These are phyloP conservation scores for Chaetomium fimeti DNA, from an alignment of 495 filamentous ascomycete genomes.

Conservation along the genomic window DNA sequence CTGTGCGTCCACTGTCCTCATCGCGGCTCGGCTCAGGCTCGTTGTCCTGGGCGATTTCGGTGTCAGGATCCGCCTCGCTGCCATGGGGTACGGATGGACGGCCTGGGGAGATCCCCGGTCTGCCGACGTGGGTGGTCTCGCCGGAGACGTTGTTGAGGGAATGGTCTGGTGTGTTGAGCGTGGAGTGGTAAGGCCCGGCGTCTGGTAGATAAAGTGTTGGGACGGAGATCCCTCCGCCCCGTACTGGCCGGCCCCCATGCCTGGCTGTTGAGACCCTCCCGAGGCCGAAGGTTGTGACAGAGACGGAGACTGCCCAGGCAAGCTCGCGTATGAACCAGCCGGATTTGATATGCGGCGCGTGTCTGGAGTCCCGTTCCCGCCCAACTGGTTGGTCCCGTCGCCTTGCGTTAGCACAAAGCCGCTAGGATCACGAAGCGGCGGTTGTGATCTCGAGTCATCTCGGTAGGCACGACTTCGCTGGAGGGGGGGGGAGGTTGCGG, in stretches of 20 bases:
- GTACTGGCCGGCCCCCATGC: slow-evolving; percentile 33
- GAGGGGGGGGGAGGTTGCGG: slow-evolving; percentile 31
- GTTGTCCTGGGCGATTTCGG: slow-evolving; percentile 61
- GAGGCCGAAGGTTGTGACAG: slow-evolving; percentile 20
- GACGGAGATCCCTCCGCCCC: slow-evolving; percentile 35
- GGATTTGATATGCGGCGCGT: slow-evolving; percentile 56
- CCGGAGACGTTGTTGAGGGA: slow-evolving; percentile 33
- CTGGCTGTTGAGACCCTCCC: slow-evolving; percentile 21
- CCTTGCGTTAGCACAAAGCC: slow-evolving; percentile 30
- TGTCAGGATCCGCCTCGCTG: slow-evolving; percentile 57
- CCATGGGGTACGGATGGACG: slow-evolving; percentile 41
- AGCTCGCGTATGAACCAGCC: slow-evolving; percentile 33
- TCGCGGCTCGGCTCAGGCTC: slow-evolving; percentile 46
- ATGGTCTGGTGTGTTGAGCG: slow-evolving; percentile 26
- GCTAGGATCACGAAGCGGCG: slow-evolving; percentile 36
- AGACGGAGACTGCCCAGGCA: slow-evolving; percentile 26
- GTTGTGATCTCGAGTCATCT: slow-evolving; percentile 29
- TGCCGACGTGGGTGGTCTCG: slow-evolving; percentile 31
- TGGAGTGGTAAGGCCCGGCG: slow-evolving; percentile 33
- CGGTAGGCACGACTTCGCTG: slow-evolving; percentile 26
- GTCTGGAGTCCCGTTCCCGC: slow-evolving; percentile 45
- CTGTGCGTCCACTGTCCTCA: slow-evolving; percentile 46
- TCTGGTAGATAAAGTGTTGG: slow-evolving; percentile 32
- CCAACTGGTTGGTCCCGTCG: slow-evolving; percentile 37
- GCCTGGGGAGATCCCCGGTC: slow-evolving; percentile 44